Base-by-base conservation (phyloP, 306 rosid genomes). In the Alnus rubra region DNA sequence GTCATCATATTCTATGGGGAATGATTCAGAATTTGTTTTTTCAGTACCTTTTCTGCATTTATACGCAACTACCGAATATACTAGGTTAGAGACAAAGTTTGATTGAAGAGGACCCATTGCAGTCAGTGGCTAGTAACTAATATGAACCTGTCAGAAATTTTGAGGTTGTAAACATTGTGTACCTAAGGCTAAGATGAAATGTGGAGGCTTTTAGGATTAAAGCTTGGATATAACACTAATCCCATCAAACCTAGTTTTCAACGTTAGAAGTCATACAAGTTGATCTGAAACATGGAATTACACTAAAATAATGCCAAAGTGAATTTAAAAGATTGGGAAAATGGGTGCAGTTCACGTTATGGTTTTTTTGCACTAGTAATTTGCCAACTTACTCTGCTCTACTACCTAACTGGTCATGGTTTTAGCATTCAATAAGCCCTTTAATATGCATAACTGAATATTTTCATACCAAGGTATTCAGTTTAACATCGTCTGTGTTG, bases 401-500 rank as follows among this genome's bases (percentile, higher is more conserved):
- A n/a, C 16, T 68, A 9, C 13, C 30, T 31, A 35, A 10, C 7
- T 3, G 7, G 42, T 74, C 80, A 19, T 67, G 64, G 67, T 30
- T 35, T 49, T 68, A 18, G 72, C 31, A 42, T 42, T 68, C 51
- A 39, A 42, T 42, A 31, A 30, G n/a, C 12, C n/a, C 31, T 62
- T 9, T 31, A 13, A 28, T 13, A 68, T n/a, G 10, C 23, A 35
- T 64, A 7, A n/a, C 15, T 68, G 50, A 68, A 42, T 42, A n/a
- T 42, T 68, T 35, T n/a, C 39, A 49, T 69, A 30, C 54, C 77
- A 69, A 51, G 33, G 11, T 74, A 71, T 60, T 56, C 76, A 5
- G 47, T 79, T 44, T 76, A 58, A 54, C 56, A 12, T 58, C 73
- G 14, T 18, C 16, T 59, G 53, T 79, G 74, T 14, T 55, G 30